Evolutionary conservation across 2,329 filamentous ascomycete genomes (phyloP).

Genomic region (Huntiella bhutanensis): DNA sequence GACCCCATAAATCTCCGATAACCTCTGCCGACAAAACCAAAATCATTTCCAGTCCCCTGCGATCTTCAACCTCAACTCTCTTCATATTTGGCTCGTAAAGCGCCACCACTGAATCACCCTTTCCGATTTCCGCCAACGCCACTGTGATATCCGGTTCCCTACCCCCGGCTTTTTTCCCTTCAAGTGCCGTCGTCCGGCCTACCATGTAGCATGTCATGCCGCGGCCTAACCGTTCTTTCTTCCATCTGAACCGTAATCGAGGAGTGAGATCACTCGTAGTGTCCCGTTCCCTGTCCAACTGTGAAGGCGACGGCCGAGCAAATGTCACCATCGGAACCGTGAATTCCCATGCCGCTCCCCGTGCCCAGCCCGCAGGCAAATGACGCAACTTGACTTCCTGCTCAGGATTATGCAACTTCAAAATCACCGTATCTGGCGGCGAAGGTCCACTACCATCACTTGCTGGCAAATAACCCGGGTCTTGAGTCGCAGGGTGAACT

Average conservation of each 20-base stretch:
- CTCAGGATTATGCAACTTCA: constrained; percentile 89
- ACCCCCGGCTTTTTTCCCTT: constrained; percentile 49
- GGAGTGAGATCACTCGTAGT: constrained; percentile 35
- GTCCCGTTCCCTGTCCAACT: constrained; percentile 48
- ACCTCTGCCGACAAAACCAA: constrained; percentile 45
- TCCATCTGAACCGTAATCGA: constrained; percentile 73
- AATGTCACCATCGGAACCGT: constrained; percentile 79
- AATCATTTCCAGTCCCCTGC: constrained; percentile 78
- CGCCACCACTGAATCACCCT: constrained; percentile 47
- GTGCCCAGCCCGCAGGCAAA: constrained; percentile 61
- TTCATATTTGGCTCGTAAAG: constrained; percentile 87
- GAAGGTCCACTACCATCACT: constrained; percentile 4
- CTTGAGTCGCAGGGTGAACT: constrained; percentile 39
- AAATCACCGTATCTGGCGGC: constrained; percentile 52
- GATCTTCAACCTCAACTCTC: constrained; percentile 80
- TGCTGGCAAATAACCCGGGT: constrained; percentile 47
- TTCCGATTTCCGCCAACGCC: constrained; percentile 61
- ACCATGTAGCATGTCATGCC: constrained; percentile 75
- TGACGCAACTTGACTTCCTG: constrained; percentile 55
- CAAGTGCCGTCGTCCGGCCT: constrained; percentile 45
- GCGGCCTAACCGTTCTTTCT: constrained; percentile 51
- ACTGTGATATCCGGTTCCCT: constrained; percentile 92
- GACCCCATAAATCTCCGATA: constrained; percentile 50
- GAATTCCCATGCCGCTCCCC: constrained; percentile 72
- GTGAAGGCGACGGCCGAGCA: constrained; percentile 56